Evolutionary conservation across 345 rosid species (phyloP).

Genomic region (Aegle marmelos): DNA sequence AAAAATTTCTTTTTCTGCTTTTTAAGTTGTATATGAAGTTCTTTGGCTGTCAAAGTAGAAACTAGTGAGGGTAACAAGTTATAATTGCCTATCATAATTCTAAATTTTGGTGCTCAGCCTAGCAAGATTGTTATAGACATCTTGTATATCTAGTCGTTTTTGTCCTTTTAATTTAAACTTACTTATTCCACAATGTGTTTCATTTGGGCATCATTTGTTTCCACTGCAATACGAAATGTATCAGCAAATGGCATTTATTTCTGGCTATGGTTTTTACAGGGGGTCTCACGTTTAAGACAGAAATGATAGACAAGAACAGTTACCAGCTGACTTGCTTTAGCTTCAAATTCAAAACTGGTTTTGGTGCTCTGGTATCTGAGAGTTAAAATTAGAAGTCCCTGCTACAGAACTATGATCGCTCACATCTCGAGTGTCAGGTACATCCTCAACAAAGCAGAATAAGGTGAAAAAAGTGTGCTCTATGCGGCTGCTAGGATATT

Average conservation of each 20-base stretch:
- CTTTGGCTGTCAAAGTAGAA: neutral
- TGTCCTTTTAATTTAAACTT: neutral
- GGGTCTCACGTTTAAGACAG: constrained; percentile 51
- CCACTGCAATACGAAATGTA: neutral
- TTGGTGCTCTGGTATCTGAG: constrained; percentile 19
- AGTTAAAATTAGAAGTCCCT: neutral
- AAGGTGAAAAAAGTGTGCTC: neutral
- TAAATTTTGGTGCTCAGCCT: neutral
- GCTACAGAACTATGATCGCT: neutral
- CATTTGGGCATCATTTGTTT: neutral
- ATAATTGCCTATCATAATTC: neutral
- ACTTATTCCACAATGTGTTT: neutral
- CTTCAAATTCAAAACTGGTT: constrained; percentile 46
- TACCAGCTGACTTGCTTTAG: constrained; percentile 49
- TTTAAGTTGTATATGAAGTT: neutral
- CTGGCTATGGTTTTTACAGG: constrained; percentile 33
- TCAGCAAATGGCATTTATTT: neutral
- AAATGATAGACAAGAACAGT: constrained; percentile 33
- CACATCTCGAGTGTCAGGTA: neutral
- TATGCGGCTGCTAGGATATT: neutral
- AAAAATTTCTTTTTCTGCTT: neutral
- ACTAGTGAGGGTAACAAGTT: neutral
- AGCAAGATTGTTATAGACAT: neutral
- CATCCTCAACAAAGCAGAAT: neutral
- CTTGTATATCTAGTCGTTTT: neutral